phyloP scores from a whole-genome alignment of 306 rosid genomes.

The Lablab purpureus region DNA sequence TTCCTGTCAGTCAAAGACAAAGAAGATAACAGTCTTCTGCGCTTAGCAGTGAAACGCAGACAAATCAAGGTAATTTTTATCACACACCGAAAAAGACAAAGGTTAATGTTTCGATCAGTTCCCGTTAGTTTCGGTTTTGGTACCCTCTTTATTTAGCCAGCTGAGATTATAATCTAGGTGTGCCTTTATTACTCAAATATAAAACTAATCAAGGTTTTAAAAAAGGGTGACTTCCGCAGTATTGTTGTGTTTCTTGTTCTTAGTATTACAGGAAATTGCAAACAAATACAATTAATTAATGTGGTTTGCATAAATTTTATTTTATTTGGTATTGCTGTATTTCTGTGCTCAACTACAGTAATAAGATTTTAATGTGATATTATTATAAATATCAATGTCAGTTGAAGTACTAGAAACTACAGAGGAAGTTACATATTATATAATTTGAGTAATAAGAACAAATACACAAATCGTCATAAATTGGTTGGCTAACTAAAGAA shows the following conservation, averaged over 20 bases:
- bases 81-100: too few species aligned
- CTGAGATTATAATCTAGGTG: background rate
- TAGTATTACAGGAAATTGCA: too few species aligned
- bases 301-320: too few species aligned
- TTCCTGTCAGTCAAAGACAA: slow-evolving; percentile 25
- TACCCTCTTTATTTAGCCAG: background rate
- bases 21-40: slow-evolving; percentile 40
- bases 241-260: too few species aligned
- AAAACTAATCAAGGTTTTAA: too few species aligned
- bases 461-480: background rate
- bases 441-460: background rate
- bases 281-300: too few species aligned
- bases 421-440: background rate
- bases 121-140: background rate
- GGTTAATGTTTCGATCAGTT: too few species aligned
- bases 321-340: too few species aligned
- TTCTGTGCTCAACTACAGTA: too few species aligned
- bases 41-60: slow-evolving; percentile 36
- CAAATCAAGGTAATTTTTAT: slow-evolving; percentile 41
- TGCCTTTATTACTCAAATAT: background rate
- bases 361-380: background rate
- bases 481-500: background rate
- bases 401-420: too few species aligned
- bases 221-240: too few species aligned
- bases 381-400: background rate